Evolutionary conservation across 1,139 yeast genomes (phyloP), one percentile per base, ranked within the genome.

Genomic region (Debaryomyces subglobosus): DNA sequence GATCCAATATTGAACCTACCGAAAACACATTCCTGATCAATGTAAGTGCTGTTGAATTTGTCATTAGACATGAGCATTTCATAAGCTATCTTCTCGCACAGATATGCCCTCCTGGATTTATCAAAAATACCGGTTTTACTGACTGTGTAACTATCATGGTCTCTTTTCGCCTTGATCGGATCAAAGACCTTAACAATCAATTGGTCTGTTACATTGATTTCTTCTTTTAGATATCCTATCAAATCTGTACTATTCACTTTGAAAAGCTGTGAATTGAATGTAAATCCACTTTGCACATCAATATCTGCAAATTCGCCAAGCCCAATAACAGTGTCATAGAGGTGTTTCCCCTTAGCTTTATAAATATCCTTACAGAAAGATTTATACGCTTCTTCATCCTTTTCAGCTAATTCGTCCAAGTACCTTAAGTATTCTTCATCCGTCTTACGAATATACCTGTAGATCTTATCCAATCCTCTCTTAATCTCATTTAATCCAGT

Each of bases 101-200:
- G n/a, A n/a, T n/a, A n/a, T n/a, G n/a, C n/a, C n/a, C n/a, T n/a
- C n/a, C n/a, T n/a, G n/a, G n/a, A n/a, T n/a, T n/a, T n/a, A n/a
- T n/a, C n/a, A n/a, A n/a, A n/a, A n/a, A n/a, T n/a, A n/a, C n/a
- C n/a, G n/a, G n/a, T n/a, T n/a, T n/a, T n/a, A n/a, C n/a, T n/a
- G n/a, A n/a, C n/a, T n/a, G n/a, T n/a, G n/a, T n/a, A n/a, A n/a
- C n/a, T n/a, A n/a, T n/a, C n/a, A n/a, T n/a, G n/a, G n/a, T n/a
- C n/a, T n/a, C 44, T 40, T 5, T 32, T 40, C 5, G 27, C 35
- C 10, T 40, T 40, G 16, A 30, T 3, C 5, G 44, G 44, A 13
- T 40, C 44, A 32, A 32, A 40, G 3, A 40, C 44, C 36, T 40
- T 40, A 5, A 40, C 44, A 21, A 40, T 30, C 15, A 40, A 34